Conservation (phyloP, 163 green algal genomes). For the Scenedesmus sp. region DNA sequence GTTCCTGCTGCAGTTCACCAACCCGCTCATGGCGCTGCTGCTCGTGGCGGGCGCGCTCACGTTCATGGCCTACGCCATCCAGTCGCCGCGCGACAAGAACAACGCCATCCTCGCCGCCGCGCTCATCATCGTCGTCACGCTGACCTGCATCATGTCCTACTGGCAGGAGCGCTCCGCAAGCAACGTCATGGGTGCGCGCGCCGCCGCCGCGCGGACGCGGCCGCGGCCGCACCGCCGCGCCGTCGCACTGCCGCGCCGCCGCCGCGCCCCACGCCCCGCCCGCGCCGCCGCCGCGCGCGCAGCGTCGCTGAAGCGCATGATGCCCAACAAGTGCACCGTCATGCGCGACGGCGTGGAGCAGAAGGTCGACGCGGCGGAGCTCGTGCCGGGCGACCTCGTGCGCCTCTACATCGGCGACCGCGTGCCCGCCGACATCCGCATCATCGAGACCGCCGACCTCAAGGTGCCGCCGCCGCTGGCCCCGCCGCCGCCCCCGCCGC, state of each 20-base stretch:
- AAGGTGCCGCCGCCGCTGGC: too few relatives aligned
- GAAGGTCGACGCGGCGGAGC: conserved; percentile 74
- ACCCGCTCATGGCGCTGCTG: conserved; percentile 50
- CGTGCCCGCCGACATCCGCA: conserved; percentile 87
- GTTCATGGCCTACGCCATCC: conserved; percentile 51
- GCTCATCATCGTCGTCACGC: conserved; percentile 45
- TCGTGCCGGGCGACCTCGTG: conserved; percentile 95
- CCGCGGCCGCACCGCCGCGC: too few relatives aligned
- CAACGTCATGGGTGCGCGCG: conserved; percentile 46
- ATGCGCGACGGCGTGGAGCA: conserved; percentile 50
- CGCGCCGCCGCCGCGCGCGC: neutral
- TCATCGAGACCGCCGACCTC: conserved; percentile 69
- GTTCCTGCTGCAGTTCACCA: conserved; percentile 50
- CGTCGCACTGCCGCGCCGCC: too few relatives aligned
- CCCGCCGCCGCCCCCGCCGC: too few relatives aligned
- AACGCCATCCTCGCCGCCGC: conserved; percentile 49
- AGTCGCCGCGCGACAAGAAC: conserved; percentile 43
- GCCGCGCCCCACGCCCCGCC: too few relatives aligned
- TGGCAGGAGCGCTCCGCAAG: conserved; percentile 41
- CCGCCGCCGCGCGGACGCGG: too few relatives aligned
- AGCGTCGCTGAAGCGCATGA: conserved; percentile 50
- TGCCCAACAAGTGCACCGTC: conserved; percentile 53
- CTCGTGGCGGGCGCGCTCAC: conserved; percentile 44
- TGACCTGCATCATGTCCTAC: conserved; percentile 49
- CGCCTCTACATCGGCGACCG: conserved; percentile 87